Evolutionary conservation across 1,139 yeast species (phyloP).

Genomic region (Yamadazyma dendronema): DNA sequence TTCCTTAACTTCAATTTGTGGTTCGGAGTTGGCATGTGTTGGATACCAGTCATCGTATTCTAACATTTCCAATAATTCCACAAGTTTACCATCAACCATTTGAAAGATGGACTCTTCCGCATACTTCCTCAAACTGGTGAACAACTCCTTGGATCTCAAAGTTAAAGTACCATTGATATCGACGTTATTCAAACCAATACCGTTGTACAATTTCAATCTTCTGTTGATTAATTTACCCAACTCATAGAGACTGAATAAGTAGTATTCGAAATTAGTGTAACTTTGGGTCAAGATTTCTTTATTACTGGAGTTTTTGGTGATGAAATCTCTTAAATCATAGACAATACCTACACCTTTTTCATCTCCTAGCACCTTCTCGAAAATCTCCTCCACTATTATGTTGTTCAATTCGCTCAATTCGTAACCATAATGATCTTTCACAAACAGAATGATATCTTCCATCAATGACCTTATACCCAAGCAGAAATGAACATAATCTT

Average conservation of each 20-base stretch:
- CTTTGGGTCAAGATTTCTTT: slow-evolving; percentile 92
- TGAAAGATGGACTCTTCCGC: slow-evolving; percentile 83
- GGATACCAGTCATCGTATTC: slow-evolving; percentile 80
- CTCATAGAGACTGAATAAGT: slow-evolving; percentile 60
- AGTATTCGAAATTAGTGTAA: slow-evolving; percentile 82
- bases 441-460: slow-evolving; percentile 58
- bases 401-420: slow-evolving; percentile 45
- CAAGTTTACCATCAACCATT: slow-evolving; percentile 75
- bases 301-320: slow-evolving; percentile 59
- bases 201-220: slow-evolving; percentile 52
- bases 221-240: slow-evolving; percentile 47
- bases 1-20: slow-evolving; percentile 76
- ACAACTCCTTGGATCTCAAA: slow-evolving; percentile 44
- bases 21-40: slow-evolving; percentile 48
- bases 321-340: slow-evolving; percentile 60
- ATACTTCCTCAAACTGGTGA: slow-evolving; percentile 60
- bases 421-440: slow-evolving; percentile 61
- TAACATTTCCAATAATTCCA: slow-evolving; percentile 78
- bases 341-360: slow-evolving; percentile 56
- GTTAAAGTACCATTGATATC: slow-evolving; percentile 41
- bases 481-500: slow-evolving; percentile 83
- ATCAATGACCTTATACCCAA: slow-evolving; percentile 68
- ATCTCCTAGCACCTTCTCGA: slow-evolving; percentile 67
- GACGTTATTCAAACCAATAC: slow-evolving; percentile 43
- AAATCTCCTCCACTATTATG: slow-evolving; percentile 54